phyloP scores from a whole-genome alignment of 202 grass and related monocot species.

The Bolboschoenoplectus hybrid region DNA sequence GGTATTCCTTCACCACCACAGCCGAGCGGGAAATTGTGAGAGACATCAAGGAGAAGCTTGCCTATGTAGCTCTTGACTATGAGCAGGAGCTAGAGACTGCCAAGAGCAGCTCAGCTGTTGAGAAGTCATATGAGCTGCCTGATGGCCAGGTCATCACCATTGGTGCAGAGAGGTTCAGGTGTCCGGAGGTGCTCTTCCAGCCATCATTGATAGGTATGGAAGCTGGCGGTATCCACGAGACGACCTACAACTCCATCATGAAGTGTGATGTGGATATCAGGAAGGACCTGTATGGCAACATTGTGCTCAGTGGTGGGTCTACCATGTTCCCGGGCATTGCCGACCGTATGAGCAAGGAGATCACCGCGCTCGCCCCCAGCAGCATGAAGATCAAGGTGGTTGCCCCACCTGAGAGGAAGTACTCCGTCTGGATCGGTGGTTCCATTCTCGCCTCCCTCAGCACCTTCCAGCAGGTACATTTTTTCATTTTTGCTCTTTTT shows the following conservation, averaged over 20 bases:
- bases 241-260: conserved; percentile 90
- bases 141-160: conserved; percentile 87
- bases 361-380: conserved; percentile 72
- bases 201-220: conserved; percentile 85
- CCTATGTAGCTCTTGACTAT: conserved; percentile 74
- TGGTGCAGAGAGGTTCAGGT: conserved; percentile 80
- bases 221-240: conserved; percentile 73
- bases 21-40: conserved; percentile 84
- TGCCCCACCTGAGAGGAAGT: conserved; percentile 74
- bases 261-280: conserved; percentile 93
- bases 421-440: conserved; percentile 85
- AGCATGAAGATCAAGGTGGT: conserved; percentile 98
- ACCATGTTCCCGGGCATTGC: conserved; percentile 85
- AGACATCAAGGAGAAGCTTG: conserved; percentile 92
- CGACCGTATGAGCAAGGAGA: conserved; percentile 88
- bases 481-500: not conserved
- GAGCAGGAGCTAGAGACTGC: conserved; percentile 82
- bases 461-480: conserved; percentile 74
- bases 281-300: conserved; percentile 78
- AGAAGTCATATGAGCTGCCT: conserved; percentile 81
- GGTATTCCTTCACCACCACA: conserved; percentile 85
- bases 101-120: conserved; percentile 76
- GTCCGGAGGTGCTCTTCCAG: conserved; percentile 91
- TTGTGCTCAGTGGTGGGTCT: conserved; percentile 78
- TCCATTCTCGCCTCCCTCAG: conserved; percentile 85